Base-by-base conservation (phyloP, 352 stramenopile species). In the Nannochloropsis limnetica region DNA sequence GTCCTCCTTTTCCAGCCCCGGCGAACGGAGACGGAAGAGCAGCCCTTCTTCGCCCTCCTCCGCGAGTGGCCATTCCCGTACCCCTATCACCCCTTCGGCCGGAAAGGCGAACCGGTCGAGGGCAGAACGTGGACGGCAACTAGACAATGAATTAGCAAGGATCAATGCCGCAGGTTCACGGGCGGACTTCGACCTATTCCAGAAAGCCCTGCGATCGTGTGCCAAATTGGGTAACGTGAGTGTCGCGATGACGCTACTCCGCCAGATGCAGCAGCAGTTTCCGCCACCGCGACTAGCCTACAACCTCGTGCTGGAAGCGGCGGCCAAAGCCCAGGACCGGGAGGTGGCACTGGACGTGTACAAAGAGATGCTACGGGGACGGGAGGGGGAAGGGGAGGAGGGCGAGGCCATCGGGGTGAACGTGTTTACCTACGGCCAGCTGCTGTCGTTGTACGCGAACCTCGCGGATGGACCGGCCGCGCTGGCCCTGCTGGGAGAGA, bases 401-500 rank as follows among this genome's bases (percentile, higher is more conserved):
- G 61, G 1, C 25, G n/a, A 25, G 61, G 61, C 61, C 15, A 29
- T 74, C 61, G 61, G 61, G 25, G 61, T 74, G 25, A 74, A 74
- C 25, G 61, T 74, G n/a, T 74, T 74, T 20, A 74, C 61, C 14
- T 74, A 74, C n/a, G 61, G 61, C 61, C 61, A 74, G 8, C 3
- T 74, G n/a, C 25, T 74, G 15, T 74, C 61, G 9, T 22, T 74
- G 25, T 74, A 31, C 61, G 61, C 61, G 61, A 74, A 74, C n/a
- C 3, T 74, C 9, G 61, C 61, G 61, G 61, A 74, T 22, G 61
- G 61, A 22, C 61, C 3, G 25, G 61, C 61, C n/a, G 79, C 69
- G 5, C 45, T 87, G 14, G 81, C 49, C 32, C 67, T 87, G 54
- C 79, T 87, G 20, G 80, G 86, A 54, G 82, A 87, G 61, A 87